A percentile compares a stretch with the other conserved stretches of the same genome.
Evolutionary conservation across 495 filamentous ascomycete species (phyloP).

Genomic region (Evernia prunastri): DNA sequence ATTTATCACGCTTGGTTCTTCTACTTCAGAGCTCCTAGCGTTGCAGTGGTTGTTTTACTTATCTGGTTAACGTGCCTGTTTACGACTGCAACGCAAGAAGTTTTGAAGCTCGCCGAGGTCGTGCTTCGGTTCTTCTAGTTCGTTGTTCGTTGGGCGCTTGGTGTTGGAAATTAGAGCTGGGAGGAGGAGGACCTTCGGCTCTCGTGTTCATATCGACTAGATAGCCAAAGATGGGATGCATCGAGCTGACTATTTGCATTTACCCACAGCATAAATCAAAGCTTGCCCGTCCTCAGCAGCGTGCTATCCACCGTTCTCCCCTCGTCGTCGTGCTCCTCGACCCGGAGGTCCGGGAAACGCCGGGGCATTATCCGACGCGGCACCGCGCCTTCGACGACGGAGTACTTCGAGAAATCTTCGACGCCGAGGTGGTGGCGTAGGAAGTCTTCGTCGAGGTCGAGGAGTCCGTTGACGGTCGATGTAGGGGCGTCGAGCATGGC

Average conservation of each 20-base stretch:
- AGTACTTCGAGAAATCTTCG: slow-evolving; percentile 68
- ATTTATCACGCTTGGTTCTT: neutral
- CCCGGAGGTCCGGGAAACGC: slow-evolving; percentile 60
- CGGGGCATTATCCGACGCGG: slow-evolving; percentile 77
- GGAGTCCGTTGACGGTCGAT: slow-evolving; percentile 57
- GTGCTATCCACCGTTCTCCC: slow-evolving; percentile 65
- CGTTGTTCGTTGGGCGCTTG: neutral
- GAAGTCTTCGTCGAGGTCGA: slow-evolving; percentile 79
- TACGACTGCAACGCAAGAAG: neutral
- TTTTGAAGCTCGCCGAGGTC: neutral
- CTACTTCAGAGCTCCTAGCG: neutral
- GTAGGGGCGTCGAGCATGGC: slow-evolving; percentile 62
- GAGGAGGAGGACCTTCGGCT: neutral
- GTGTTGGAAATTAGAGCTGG: too few relatives aligned
- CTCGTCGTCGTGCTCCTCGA: slow-evolving; percentile 78
- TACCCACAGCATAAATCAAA: neutral
- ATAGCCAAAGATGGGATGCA: neutral
- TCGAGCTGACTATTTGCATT: neutral
- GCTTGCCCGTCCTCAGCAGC: slow-evolving; percentile 18
- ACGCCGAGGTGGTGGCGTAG: slow-evolving; percentile 57
- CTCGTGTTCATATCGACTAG: neutral
- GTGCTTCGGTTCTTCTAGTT: too few relatives aligned
- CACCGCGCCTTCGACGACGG: slow-evolving; percentile 53
- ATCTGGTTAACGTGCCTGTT: too few relatives aligned
- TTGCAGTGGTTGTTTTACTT: neutral